phyloP scores from a whole-genome alignment of 331 rosid species.

The Dryas integrifolia region DNA sequence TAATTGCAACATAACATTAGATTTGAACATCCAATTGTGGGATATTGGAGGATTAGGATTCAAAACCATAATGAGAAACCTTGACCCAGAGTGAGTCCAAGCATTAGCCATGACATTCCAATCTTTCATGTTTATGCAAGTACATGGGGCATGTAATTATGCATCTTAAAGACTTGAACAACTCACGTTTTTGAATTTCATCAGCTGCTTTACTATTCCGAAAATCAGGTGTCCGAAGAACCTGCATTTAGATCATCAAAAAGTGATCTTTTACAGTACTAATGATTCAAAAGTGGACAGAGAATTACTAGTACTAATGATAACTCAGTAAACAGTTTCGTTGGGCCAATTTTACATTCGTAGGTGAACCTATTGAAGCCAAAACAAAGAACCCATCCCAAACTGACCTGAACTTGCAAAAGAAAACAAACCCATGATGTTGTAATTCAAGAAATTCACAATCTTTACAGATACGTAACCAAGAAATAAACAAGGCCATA shows the following conservation, averaged over 20 bases:
- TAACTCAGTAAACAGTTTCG: too few relatives aligned
- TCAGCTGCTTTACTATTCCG: constrained; percentile 61
- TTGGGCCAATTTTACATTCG: too few relatives aligned
- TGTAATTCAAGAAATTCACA: background rate
- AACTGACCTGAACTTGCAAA: background rate
- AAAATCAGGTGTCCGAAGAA: constrained; percentile 56
- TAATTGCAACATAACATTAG: background rate
- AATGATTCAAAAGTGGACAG: background rate
- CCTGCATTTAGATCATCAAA: constrained; percentile 33
- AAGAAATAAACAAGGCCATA: too few relatives aligned
- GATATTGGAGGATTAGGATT: too few relatives aligned
- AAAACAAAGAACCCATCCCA: too few relatives aligned
- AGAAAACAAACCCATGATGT: background rate
- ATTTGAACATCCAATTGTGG: too few relatives aligned
- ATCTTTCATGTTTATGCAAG: background rate
- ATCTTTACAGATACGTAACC: background rate
- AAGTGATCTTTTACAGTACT: background rate
- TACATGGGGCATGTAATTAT: background rate
- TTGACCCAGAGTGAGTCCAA: background rate
- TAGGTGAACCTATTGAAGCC: too few relatives aligned
- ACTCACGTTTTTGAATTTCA: constrained; percentile 70
- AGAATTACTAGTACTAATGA: too few relatives aligned
- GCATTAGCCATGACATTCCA: background rate
- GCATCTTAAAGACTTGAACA: constrained; percentile 8
- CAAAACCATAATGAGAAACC: background rate